Evolutionary conservation across 208 protist species (phyloP).

Genomic region (Trypanosoma lewisi): DNA sequence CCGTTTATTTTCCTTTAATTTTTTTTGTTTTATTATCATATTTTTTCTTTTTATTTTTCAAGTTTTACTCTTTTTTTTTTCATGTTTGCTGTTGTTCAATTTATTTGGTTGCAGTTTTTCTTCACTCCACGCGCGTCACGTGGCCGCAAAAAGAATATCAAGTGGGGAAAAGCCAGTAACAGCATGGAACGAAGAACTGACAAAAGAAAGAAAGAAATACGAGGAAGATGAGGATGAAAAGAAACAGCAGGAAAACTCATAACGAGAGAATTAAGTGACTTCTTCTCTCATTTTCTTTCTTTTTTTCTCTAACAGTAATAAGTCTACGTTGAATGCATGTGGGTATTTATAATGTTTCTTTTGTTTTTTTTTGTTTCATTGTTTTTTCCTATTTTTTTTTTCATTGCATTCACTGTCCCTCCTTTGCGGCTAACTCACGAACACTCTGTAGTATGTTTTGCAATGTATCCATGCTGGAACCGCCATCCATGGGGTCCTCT

Average conservation of each 20-base stretch:
- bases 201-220: no score
- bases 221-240: no score
- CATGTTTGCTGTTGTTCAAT: background rate
- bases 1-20: no score
- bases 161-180: no score
- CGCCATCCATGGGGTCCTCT: constrained; percentile 11
- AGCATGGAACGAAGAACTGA: no score
- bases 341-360: background rate
- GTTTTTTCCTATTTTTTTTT: no score
- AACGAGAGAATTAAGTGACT: background rate
- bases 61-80: background rate
- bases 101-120: background rate
- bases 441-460: constrained; percentile 69
- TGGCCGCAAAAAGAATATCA: no score
- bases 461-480: constrained; percentile 23
- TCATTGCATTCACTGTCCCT: constrained; percentile 1
- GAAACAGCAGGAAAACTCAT: background rate
- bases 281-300: background rate
- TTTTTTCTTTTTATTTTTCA: constrained; percentile 5
- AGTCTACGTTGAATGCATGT: background rate
- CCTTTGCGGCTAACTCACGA: constrained; percentile 50
- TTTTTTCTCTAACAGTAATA: background rate
- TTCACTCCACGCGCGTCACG: no score
- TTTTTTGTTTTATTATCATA: background rate
- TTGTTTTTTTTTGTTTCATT: background rate